These are phyloP conservation scores for Pilatotrama ljubarskyi DNA, from an alignment of 768 basidiomycete species.

Conservation along the genomic window DNA sequence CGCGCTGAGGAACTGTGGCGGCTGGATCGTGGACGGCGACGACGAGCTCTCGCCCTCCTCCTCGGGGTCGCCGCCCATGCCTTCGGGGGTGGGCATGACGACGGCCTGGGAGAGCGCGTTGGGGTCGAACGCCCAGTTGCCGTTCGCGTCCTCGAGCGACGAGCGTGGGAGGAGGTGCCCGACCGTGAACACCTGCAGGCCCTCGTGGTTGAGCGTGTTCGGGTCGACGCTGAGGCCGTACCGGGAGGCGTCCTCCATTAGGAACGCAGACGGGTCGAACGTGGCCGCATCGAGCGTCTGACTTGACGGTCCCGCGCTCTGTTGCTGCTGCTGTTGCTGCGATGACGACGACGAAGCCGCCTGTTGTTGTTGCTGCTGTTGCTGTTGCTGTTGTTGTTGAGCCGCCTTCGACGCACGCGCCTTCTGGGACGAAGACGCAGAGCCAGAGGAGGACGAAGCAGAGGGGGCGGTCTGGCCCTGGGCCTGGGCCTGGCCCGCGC, in stretches of 20 bases:
- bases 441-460: neutral
- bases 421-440: slow-evolving; percentile 2
- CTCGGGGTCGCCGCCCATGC: slow-evolving; percentile 32
- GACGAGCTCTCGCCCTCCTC: slow-evolving; percentile 27
- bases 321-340: neutral
- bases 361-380: slow-evolving; percentile 9
- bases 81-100: slow-evolving; percentile 33
- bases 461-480: slow-evolving; percentile 10
- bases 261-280: slow-evolving; percentile 21
- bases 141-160: slow-evolving; percentile 49
- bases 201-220: slow-evolving; percentile 48
- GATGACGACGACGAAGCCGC: neutral
- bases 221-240: slow-evolving; percentile 24
- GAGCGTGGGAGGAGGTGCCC: slow-evolving; percentile 71
- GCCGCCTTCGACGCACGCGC: neutral
- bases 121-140: slow-evolving; percentile 62
- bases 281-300: slow-evolving; percentile 10
- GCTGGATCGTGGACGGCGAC: slow-evolving; percentile 10
- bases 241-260: slow-evolving; percentile 25
- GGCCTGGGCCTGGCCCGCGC: slow-evolving; percentile 14
- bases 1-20: slow-evolving; percentile 19
- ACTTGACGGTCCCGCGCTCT: slow-evolving; percentile 5
- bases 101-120: slow-evolving; percentile 31
- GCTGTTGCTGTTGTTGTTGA: slow-evolving; percentile 1
- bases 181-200: slow-evolving; percentile 78